Conservation (phyloP, 345 rosid genomes). For the Dipteronia dyeriana region DNA sequence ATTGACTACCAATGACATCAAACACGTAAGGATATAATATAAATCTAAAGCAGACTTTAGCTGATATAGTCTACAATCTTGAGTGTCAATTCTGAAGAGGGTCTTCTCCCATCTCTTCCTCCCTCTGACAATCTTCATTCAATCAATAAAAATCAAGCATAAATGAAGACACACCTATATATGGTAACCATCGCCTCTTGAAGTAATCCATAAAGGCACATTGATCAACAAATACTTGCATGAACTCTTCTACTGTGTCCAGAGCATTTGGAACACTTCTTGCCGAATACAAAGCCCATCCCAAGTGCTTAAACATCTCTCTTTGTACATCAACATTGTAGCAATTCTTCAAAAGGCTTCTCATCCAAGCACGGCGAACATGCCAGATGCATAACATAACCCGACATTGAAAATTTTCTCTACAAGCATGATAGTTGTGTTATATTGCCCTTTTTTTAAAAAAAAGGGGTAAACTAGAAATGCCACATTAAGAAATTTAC, state of each 20-base stretch:
- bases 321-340: conserved; percentile 42
- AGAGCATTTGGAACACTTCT: conserved; percentile 35
- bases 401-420: conserved; percentile 55
- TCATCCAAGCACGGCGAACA: conserved; percentile 56
- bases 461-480: conserved; percentile 12
- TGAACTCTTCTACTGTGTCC: conserved; percentile 50
- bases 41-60: not conserved
- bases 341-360: conserved; percentile 48
- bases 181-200: conserved; percentile 48
- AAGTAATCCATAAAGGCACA: conserved; percentile 47
- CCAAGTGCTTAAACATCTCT: conserved; percentile 53
- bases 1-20: not conserved
- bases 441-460: conserved; percentile 5
- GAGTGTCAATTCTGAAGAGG: not conserved
- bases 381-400: conserved; percentile 46
- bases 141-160: conserved; percentile 15
- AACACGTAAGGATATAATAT: not conserved
- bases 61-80: not conserved
- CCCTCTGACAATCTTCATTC: not conserved
- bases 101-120: not conserved
- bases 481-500: conserved; percentile 19
- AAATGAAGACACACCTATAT: conserved; percentile 36
- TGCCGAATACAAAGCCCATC: conserved; percentile 45
- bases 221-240: conserved; percentile 55
- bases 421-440: conserved; percentile 26